Percentiles rank a stretch among this genome's conserved stretches.
Evolutionary conservation across 1,284 basidiomycete species (phyloP).

Genomic region (Rugosomyces carneus): DNA sequence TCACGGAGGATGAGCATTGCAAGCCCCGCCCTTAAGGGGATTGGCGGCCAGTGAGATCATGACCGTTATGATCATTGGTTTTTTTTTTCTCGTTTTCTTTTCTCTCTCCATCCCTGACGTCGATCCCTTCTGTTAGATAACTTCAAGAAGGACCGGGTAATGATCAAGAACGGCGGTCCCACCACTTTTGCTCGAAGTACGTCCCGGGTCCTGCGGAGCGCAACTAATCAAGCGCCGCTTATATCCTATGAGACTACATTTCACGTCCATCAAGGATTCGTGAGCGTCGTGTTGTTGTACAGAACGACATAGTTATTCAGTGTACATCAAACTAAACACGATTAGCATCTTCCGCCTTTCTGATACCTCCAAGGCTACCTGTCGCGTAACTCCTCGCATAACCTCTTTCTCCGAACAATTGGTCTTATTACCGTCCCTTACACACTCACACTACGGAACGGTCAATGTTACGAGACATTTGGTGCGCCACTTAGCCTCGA

Average conservation of each 20-base stretch:
- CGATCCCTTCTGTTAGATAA: neutral
- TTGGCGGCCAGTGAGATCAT: neutral
- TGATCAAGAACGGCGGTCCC: neutral
- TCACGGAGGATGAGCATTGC: neutral
- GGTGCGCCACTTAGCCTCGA: conserved; percentile 1
- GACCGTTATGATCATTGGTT: neutral
- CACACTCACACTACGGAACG: neutral
- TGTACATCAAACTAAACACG: neutral
- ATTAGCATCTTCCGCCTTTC: neutral
- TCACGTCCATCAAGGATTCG: conserved; percentile 3
- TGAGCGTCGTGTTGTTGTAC: conserved; percentile 3
- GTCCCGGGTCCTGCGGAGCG: conserved; percentile 1
- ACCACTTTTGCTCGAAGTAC: neutral
- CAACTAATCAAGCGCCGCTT: neutral
- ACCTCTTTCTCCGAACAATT: neutral
- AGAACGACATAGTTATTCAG: neutral
- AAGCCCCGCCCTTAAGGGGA: neutral
- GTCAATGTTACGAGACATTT: neutral
- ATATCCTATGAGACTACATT: neutral
- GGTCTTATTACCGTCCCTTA: neutral
- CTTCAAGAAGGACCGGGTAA: neutral
- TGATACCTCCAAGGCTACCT: neutral
- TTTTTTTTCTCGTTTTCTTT: neutral
- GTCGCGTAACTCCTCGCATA: neutral
- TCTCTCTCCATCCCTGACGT: neutral